Conservation (phyloP, 2,329 filamentous ascomycete genomes). For the Aspergillus viridinutans region DNA sequence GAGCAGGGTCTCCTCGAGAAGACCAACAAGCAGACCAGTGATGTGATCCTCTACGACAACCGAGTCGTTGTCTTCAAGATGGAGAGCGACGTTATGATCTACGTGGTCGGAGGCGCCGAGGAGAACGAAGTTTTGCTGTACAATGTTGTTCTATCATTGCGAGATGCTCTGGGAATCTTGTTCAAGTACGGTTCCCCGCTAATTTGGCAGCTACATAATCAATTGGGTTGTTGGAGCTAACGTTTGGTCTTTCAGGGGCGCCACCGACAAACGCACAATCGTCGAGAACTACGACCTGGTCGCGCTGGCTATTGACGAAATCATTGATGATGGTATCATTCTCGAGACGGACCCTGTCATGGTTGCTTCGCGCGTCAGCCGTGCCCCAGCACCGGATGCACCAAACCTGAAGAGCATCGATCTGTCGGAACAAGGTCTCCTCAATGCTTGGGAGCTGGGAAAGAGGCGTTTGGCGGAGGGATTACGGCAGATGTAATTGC, state of each 20-base stretch:
- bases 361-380: slow-evolving; percentile 86
- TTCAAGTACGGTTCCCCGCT: slow-evolving; percentile 65
- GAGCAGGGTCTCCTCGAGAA: slow-evolving; percentile 95
- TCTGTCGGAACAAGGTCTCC: slow-evolving; percentile 88
- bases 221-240: slow-evolving; percentile 10
- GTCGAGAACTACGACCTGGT: slow-evolving; percentile 98
- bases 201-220: background rate
- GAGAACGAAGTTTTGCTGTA: slow-evolving; percentile 98
- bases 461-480: slow-evolving; percentile 88
- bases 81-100: slow-evolving; percentile 95
- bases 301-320: slow-evolving; percentile 89
- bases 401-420: slow-evolving; percentile 88
- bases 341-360: slow-evolving; percentile 95
- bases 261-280: slow-evolving; percentile 94
- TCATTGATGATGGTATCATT: slow-evolving; percentile 91
- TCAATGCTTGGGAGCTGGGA: slow-evolving; percentile 90
- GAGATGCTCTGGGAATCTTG: slow-evolving; percentile 83
- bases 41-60: slow-evolving; percentile 97
- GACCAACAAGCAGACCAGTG: slow-evolving; percentile 89
- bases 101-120: slow-evolving; percentile 83
- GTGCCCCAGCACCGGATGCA: slow-evolving; percentile 84
- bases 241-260: slow-evolving; percentile 59
- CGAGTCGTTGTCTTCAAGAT: slow-evolving; percentile 95
- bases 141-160: slow-evolving; percentile 84
- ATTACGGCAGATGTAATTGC: slow-evolving; percentile 59